Evolutionary conservation across 225 moss, liverwort and hornwort species (phyloP).

Genomic region (Ulota crispa): DNA sequence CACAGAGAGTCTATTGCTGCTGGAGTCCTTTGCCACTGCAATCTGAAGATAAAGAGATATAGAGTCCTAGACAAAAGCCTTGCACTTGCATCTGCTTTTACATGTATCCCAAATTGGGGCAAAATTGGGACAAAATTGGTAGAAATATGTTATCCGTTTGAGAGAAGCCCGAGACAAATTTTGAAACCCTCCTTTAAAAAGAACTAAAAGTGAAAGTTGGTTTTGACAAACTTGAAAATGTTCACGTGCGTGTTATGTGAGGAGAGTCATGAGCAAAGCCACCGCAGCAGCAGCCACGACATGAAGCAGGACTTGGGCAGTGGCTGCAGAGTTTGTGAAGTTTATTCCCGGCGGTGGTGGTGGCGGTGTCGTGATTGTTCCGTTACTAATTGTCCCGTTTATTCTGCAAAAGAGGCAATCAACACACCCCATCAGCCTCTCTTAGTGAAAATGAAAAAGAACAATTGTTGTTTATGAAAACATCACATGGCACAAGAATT

Average conservation of each 20-base stretch:
- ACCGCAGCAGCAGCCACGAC: not conserved
- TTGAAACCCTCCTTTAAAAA: not conserved
- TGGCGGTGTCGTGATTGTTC: constrained; percentile 14
- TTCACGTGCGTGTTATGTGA: constrained; percentile 7
- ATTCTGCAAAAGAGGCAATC: constrained; percentile 13
- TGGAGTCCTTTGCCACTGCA: no score
- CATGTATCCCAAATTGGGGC: not conserved
- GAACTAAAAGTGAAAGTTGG: not conserved
- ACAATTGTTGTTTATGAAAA: no score
- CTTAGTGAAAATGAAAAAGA: no score
- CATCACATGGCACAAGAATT: no score
- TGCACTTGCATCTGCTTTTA: constrained; percentile 1
- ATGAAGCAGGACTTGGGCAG: not conserved
- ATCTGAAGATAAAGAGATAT: not conserved
- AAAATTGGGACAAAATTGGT: constrained; percentile 21
- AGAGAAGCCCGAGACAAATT: not conserved
- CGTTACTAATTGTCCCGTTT: constrained; percentile 36
- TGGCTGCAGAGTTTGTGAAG: not conserved
- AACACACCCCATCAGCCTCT: not conserved
- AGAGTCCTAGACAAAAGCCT: not conserved
- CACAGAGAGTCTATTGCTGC: not conserved
- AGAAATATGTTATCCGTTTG: not conserved
- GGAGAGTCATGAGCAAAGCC: not conserved
- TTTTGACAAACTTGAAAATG: not conserved
- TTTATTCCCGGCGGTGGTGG: constrained; percentile 3